Percentiles rank a stretch among this genome's conserved stretches.
These are phyloP conservation scores for Pythium aquatile DNA, from an alignment of 352 stramenopile species.

Conservation along the genomic window DNA sequence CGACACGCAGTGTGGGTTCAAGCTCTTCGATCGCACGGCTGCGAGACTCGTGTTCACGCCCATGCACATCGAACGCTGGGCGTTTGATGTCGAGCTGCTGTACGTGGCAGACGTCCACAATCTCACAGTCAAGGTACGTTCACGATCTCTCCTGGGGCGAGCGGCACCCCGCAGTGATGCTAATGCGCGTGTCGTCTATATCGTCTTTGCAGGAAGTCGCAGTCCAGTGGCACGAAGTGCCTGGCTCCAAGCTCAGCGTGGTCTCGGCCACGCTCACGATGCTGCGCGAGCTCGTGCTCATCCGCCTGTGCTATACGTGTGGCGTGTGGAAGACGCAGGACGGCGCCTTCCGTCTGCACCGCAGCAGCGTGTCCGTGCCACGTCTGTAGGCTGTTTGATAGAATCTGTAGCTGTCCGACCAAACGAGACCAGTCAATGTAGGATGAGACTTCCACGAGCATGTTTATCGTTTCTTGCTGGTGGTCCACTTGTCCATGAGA, in stretches of 20 bases:
- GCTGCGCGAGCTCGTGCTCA: constrained; percentile 91
- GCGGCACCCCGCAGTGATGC: neutral
- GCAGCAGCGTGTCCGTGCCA: constrained; percentile 25
- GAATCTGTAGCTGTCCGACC: neutral
- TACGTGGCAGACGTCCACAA: constrained; percentile 71
- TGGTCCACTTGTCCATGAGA: constrained; percentile 13
- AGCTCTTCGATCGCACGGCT: constrained; percentile 89
- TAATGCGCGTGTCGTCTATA: neutral
- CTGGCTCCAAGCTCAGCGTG: constrained; percentile 89
- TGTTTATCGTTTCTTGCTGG: constrained; percentile 9
- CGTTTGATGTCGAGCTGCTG: constrained; percentile 94
- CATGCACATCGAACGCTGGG: constrained; percentile 94
- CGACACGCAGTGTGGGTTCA: constrained; percentile 95
- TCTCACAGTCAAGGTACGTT: constrained; percentile 57
- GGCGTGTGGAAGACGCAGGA: constrained; percentile 83
- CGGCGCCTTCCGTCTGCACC: constrained; percentile 57
- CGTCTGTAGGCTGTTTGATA: constrained; percentile 12
- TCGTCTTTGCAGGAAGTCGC: constrained; percentile 77
- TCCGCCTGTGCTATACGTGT: constrained; percentile 88
- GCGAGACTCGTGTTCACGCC: constrained; percentile 83
- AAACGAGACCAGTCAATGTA: neutral
- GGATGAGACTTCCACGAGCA: neutral
- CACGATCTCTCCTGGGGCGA: neutral
- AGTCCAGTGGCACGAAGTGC: constrained; percentile 91
- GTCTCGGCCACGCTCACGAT: constrained; percentile 89